Conservation (phyloP, 257 asterid genomes). For the Solanum appendiculatum region DNA sequence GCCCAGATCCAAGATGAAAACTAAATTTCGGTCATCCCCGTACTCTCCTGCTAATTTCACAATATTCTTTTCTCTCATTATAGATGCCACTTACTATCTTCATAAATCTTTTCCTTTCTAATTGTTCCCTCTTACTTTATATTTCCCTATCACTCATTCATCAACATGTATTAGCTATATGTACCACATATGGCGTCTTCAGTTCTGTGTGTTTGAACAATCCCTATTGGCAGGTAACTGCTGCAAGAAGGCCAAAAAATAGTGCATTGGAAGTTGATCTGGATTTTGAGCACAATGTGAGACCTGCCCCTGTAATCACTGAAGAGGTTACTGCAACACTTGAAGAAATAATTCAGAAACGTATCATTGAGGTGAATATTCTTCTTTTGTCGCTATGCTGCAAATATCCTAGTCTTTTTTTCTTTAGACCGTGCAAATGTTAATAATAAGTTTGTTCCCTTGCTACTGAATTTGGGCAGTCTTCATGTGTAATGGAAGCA, state of each 20-base stretch:
- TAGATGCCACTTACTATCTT: neutral
- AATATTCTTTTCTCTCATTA: neutral
- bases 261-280: slow-evolving; percentile 90
- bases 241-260: slow-evolving; percentile 80
- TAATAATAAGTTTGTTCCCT: neutral
- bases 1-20: neutral
- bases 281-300: slow-evolving; percentile 88
- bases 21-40: neutral
- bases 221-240: slow-evolving; percentile 59
- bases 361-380: slow-evolving; percentile 62
- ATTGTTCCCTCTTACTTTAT: neutral
- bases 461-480: neutral
- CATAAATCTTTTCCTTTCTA: neutral
- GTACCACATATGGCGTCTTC: neutral
- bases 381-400: neutral
- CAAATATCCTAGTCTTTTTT: neutral
- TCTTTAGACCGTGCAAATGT: neutral
- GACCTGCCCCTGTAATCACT: slow-evolving; percentile 88
- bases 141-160: neutral
- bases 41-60: neutral
- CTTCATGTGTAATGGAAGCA: neutral
- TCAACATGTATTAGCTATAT: neutral
- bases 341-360: slow-evolving; percentile 79
- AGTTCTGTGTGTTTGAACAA: neutral
- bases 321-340: slow-evolving; percentile 73